Percentiles rank a stretch among this genome's conserved stretches.
Evolutionary conservation across 116 monocot genomes (phyloP).

Genomic region (Papilionanthe hybrid): DNA sequence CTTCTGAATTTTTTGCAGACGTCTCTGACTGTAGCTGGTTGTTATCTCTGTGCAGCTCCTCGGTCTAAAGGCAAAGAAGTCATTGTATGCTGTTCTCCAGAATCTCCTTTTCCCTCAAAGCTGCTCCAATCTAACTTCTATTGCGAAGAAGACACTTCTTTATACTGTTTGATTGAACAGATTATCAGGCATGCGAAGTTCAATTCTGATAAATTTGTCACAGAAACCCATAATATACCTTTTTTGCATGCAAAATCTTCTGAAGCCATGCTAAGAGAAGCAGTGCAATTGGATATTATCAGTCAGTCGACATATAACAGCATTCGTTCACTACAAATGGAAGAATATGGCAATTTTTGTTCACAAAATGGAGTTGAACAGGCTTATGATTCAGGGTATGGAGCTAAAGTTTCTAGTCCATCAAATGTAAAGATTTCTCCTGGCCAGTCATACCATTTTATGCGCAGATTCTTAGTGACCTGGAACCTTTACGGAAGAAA

Average conservation of each 20-base stretch:
- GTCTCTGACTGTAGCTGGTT: constrained; percentile 88
- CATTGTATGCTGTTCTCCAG: constrained; percentile 46
- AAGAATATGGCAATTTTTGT: constrained; percentile 58
- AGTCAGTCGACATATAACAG: constrained; percentile 46
- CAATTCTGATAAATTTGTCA: constrained; percentile 20
- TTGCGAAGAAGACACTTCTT: constrained; percentile 9
- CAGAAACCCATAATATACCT: constrained; percentile 24
- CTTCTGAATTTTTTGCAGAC: constrained; percentile 45
- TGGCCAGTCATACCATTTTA: constrained; percentile 60
- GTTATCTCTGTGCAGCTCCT: constrained; percentile 78
- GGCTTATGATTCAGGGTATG: neutral
- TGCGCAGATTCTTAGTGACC: constrained; percentile 75
- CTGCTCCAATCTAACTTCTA: constrained; percentile 17
- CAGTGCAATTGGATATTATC: constrained; percentile 54
- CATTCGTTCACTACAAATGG: constrained; percentile 46
- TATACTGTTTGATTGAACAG: constrained; percentile 32
- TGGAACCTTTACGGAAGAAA: constrained; percentile 29
- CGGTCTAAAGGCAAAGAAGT: constrained; percentile 73
- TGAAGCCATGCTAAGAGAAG: constrained; percentile 50
- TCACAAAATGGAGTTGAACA: constrained; percentile 23
- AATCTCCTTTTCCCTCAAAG: constrained; percentile 39
- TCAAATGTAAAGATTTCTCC: constrained; percentile 28
- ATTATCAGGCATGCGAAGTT: constrained; percentile 41
- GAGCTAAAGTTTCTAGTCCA: constrained; percentile 12
- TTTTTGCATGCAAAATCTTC: constrained; percentile 48